Base-by-base conservation (phyloP, 2,329 filamentous ascomycete genomes). In the Chaetomium globosum region DNA sequence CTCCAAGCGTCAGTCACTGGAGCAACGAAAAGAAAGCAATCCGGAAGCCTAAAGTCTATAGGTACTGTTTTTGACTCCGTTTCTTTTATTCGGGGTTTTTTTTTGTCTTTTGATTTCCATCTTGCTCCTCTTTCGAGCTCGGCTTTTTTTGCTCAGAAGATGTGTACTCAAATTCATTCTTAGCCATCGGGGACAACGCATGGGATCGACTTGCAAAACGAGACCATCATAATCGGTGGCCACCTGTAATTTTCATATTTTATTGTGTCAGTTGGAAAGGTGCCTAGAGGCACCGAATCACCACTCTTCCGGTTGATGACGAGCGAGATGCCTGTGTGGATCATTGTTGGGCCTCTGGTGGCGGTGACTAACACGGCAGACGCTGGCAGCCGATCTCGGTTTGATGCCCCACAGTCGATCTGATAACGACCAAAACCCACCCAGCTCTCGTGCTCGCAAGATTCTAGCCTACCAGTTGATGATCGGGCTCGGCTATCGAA, bases 331-430 rank as follows among this genome's bases (percentile, higher is more conserved):
- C 9, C 5, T 16, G 21, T 10, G 21, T 26, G 12, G 23, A 51
- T 51, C 13, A 4, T 6, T 21, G 43, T 9, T 21, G 19, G 12
- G 43, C 21, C 5, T n/a, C 21, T 48, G 10, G 28, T 56, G n/a
- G 8, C 33, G 21, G 51, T 53, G 51, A 39, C 28, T 56, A 21
- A 56, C n/a, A 31, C 13, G 7, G 12, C 53, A 16, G 26, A 23
- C 6, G 7, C 31, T 21, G 31, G 52, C 52, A 12, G 56, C 66
- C 66, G 66, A 60, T 65, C 51, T 65, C 66, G 66, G 56, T 31
- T 51, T 53, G 59, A 59, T 53, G 7, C 56, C 59, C 61, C 53
- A 48, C 57, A 30, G 30, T 12, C 31, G 19, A 43, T 43, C 58
- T 51, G 65, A 59, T 55, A 59, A 55, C 55, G 46, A 46, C 4